Conservation (phyloP, 139 green algal genomes). For the Chlamydomonas sphaeroides region DNA sequence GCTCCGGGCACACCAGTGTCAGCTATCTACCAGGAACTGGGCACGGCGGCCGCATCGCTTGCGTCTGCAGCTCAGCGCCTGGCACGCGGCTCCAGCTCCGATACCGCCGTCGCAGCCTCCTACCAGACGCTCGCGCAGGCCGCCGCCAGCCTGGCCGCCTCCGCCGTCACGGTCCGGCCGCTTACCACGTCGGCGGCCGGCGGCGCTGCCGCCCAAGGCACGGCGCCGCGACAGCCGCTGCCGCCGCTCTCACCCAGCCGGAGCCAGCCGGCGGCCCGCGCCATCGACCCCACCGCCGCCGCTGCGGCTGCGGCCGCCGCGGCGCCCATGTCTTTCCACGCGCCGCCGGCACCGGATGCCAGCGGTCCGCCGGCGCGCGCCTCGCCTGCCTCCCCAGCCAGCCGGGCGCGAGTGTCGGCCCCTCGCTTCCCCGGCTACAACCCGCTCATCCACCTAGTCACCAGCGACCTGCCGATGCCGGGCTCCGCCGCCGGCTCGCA, state of each 20-base stretch:
- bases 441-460: constrained; percentile 26
- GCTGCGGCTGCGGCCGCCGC: neutral
- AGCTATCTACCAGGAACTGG: constrained; percentile 27
- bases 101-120: constrained; percentile 7
- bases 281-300: neutral
- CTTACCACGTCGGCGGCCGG: neutral
- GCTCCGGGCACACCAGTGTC: no score
- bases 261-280: neutral
- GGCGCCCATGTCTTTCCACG: no score
- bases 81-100: neutral
- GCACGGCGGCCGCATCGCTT: constrained; percentile 11
- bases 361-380: no score
- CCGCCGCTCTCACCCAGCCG: no score
- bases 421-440: constrained; percentile 38
- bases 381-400: neutral
- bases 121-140: constrained; percentile 25
- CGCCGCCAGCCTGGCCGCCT: constrained; percentile 12
- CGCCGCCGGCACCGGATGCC: neutral
- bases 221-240: neutral
- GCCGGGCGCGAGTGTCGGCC: neutral
- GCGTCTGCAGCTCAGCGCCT: constrained; percentile 3
- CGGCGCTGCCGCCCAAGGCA: no score
- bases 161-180: constrained; percentile 1
- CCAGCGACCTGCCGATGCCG: constrained; percentile 12
- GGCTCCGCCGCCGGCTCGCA: neutral